Evolutionary conservation across 768 basidiomycete species (phyloP), one percentile per base, ranked within the genome.

Genomic region (Suillus variegatus): DNA sequence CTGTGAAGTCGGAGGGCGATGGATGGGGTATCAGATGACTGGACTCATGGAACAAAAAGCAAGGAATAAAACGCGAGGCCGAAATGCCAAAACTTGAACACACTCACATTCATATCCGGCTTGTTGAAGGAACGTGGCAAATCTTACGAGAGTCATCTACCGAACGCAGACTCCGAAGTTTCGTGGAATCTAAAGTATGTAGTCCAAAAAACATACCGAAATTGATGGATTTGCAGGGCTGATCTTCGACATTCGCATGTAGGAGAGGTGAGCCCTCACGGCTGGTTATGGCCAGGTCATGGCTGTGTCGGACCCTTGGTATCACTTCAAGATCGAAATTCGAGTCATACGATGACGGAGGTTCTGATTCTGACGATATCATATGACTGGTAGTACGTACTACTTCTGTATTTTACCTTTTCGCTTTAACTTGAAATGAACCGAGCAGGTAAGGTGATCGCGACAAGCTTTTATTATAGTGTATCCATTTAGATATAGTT

Each of bases 21-120:
- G 69, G 74, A 69, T 70, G 73, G 66, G 69, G 65, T 67, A 69
- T 75, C 70, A 57, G 72, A 72, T 68, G 74, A 68, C 44, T 71
- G 69, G 69, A 69, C 41, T 68, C 75, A 77, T 76, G 70, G 67
- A 68, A 77, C 69, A 75, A 71, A 32, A 60, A 68, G 70, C 67
- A 66, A 66, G 71, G 63, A 63, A 55, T 73, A 61, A 73, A 73
- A 60, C 58, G 58, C 64, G 75, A 71, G 74, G 71, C 69, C 47
- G 36, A 32, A 41, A 60, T 20, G 62, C 56, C 49, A 25, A 44
- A 66, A 72, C 49, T 67, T 60, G 61, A 77, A 76, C 75, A 72
- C 64, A 67, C 66, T 69, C 62, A 66, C 49, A 65, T 65, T 64
- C 65, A 66, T 47, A 61, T 66, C 41, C 57, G 65, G 52, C 40